phyloP scores from a whole-genome alignment of 2,329 filamentous ascomycete genomes.

The Phyllosticta citriasiana region DNA sequence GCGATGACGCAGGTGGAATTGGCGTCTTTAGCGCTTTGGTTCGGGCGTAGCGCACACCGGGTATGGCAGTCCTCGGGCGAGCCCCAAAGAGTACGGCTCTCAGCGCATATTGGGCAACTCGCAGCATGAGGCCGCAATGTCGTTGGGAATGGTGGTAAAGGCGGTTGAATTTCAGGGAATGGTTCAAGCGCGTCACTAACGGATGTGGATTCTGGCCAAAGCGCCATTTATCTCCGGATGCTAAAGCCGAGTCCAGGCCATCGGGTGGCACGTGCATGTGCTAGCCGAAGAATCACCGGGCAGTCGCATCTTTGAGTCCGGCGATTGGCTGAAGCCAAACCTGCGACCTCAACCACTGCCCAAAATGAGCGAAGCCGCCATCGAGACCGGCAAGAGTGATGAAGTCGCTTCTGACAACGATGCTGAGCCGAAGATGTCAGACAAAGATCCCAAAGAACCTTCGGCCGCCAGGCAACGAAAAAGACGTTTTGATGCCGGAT shows the following conservation, averaged over 20 bases:
- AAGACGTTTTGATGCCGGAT: background rate
- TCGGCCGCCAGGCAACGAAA: background rate
- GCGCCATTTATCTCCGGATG: background rate
- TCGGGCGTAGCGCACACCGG: conserved; percentile 14
- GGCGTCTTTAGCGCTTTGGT: background rate
- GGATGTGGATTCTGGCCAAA: background rate
- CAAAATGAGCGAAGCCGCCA: background rate
- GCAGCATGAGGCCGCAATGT: conserved; percentile 19
- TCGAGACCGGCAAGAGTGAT: background rate
- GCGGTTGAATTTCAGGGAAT: background rate
- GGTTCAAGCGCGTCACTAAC: background rate
- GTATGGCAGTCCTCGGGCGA: background rate
- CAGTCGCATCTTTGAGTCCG: background rate
- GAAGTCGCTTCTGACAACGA: background rate
- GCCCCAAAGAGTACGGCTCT: conserved; percentile 12
- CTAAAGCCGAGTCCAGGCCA: background rate
- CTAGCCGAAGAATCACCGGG: background rate
- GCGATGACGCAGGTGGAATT: conserved; percentile 1
- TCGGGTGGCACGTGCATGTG: background rate
- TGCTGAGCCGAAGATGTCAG: background rate
- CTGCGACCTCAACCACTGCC: no score
- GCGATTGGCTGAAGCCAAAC: background rate
- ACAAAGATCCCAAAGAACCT: background rate
- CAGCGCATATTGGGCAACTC: conserved; percentile 22
- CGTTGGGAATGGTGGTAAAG: background rate